phyloP scores from a whole-genome alignment of 1,284 basidiomycete genomes.

The Cutaneotrichosporon dermatis region DNA sequence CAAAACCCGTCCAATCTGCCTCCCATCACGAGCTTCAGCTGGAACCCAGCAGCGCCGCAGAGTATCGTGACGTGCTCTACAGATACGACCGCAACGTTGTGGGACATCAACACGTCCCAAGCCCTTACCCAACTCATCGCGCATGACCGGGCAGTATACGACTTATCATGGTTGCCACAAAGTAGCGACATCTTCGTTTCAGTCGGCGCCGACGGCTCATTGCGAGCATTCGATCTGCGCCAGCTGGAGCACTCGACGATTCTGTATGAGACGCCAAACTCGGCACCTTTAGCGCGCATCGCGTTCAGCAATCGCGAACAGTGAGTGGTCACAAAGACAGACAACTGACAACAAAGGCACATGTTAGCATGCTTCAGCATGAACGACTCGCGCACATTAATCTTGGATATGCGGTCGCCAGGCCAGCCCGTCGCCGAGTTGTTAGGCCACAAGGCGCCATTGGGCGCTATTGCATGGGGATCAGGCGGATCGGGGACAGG shows the following conservation, averaged over 20 bases:
- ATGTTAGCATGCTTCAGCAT: constrained; percentile 52
- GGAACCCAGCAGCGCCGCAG: constrained; percentile 84
- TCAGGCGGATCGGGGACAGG: constrained; percentile 46
- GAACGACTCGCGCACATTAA: constrained; percentile 79
- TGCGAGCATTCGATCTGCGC: constrained; percentile 93
- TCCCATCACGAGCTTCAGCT: constrained; percentile 90
- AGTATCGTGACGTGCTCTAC: constrained; percentile 93
- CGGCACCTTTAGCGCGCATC: constrained; percentile 70
- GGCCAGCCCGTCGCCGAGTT: constrained; percentile 89
- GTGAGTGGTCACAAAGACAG: constrained; percentile 16
- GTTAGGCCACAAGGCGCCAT: constrained; percentile 62
- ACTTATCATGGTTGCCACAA: constrained; percentile 86
- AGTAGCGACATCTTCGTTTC: constrained; percentile 97
- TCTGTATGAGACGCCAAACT: constrained; percentile 80
- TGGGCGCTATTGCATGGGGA: constrained; percentile 86
- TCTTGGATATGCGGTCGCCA: constrained; percentile 89
- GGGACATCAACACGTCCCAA: constrained; percentile 95
- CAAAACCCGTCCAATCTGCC: constrained; percentile 62
- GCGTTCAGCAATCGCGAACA: constrained; percentile 58
- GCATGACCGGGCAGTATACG: constrained; percentile 87
- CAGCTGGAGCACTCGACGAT: constrained; percentile 98
- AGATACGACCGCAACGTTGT: constrained; percentile 90
- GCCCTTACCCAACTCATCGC: constrained; percentile 97
- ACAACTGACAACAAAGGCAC: constrained; percentile 26
- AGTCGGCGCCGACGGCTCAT: constrained; percentile 92